phyloP scores from a whole-genome alignment of 495 filamentous ascomycete species.

The Daldinia grandis region DNA sequence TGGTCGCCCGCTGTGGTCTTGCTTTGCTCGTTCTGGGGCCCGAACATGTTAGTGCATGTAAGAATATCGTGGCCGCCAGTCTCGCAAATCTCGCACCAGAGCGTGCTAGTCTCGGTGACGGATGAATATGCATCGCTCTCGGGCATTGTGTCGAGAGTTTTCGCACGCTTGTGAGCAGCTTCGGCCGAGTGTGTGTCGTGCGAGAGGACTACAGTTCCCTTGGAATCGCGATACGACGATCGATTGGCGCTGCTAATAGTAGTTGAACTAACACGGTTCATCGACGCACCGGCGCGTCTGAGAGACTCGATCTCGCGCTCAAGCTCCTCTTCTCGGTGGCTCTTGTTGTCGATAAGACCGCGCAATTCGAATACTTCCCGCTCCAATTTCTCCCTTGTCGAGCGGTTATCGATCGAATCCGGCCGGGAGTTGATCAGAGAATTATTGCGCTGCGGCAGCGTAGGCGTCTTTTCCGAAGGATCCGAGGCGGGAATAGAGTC shows the following conservation, averaged over 20 bases:
- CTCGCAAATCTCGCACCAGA: constrained; percentile 98
- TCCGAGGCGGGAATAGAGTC: constrained; percentile 66
- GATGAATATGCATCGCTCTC: constrained; percentile 79
- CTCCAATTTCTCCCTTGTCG: constrained; percentile 71
- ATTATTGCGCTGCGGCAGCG: constrained; percentile 50
- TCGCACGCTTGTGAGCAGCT: constrained; percentile 53
- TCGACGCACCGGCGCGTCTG: constrained; percentile 51
- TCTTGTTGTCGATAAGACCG: constrained; percentile 72
- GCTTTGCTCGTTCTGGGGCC: constrained; percentile 52
- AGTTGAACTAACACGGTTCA: constrained; percentile 58
- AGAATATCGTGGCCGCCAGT: constrained; percentile 92
- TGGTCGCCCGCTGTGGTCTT: constrained; percentile 35
- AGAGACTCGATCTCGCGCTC: constrained; percentile 84
- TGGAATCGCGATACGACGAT: constrained; percentile 65
- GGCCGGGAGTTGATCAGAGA: constrained; percentile 48
- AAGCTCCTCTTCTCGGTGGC: constrained; percentile 83
- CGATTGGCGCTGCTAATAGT: constrained; percentile 61
- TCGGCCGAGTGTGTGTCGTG: constrained; percentile 52
- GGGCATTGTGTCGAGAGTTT: constrained; percentile 66
- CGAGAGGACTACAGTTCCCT: constrained; percentile 64
- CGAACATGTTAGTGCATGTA: constrained; percentile 90
- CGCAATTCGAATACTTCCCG: constrained; percentile 80
- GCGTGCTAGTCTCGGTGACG: constrained; percentile 71
- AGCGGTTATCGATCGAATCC: constrained; percentile 66
- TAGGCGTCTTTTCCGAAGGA: constrained; percentile 53